Base-by-base conservation (phyloP, 1,284 basidiomycete species). In the Cutaneotrichosporon sp. region DNA sequence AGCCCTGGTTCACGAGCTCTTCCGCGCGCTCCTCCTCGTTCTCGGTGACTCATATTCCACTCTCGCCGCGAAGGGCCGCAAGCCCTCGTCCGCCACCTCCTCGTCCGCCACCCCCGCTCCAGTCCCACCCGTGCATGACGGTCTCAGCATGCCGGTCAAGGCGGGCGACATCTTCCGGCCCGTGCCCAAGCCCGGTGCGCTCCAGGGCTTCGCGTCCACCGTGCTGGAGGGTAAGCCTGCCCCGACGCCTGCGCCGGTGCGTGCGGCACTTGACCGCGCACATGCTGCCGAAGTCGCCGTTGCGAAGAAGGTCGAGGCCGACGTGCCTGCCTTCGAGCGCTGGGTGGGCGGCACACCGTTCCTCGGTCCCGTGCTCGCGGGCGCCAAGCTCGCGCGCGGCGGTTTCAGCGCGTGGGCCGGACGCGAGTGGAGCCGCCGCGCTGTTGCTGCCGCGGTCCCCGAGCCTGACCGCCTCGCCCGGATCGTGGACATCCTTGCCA, bases 91-190 rank as follows among this genome's bases (percentile, higher is more conserved):
- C 5, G 38, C 55, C 11, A 16, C 42, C 6, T n/a, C 26, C 5
- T 4, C 51, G 8, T 10, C 30, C 5, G 38, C 55, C 11, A 16
- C 42, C 6, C 26, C 26, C 5, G n/a, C 52, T 8, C 9, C 56
- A 6, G 46, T 47, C 30, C 62, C 67, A 2, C 36, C 62, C 11
- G 62, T 32, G 2, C 70, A 68, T 4, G 74, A 77, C 60, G 55
- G 66, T 2, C 67, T 71, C 31, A 55, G 73, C 0, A 71, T 77
- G 32, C 62, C 74, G 5, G 53, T 78, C 52, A 71, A 71, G 56
- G 70, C 72, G 57, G 75, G 61, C 5, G 73, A 78, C 64, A 74
- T 79, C 62, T 79, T 77, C 70, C 59, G 68, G 22, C 75, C 78
- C 5, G 62, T 69, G 21, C 42, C 60, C 1, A 69, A 72, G 18